Evolutionary conservation across 148 eudicot species (phyloP), one percentile per base, ranked within the genome.

Genomic region (Nyssa sinensis): DNA sequence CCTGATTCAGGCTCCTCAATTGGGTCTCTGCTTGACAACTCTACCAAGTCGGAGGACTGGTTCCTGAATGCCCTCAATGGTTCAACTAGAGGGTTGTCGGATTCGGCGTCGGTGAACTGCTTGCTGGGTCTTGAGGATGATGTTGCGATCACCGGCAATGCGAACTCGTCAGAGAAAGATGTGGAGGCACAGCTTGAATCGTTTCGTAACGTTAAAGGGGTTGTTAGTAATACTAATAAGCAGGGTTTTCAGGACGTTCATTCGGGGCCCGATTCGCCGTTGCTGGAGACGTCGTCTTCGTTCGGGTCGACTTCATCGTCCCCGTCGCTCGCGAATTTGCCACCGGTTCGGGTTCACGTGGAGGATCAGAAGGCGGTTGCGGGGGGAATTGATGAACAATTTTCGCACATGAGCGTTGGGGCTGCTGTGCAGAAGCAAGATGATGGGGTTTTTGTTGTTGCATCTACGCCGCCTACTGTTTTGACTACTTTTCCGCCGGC

Each of bases 211-310:
- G 44, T 5, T 2, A 66, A 66, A 34, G 35, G 39, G 49, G 62
- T 49, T 17, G 65, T n/a, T 31, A 72, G 74, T 27, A 64, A 79
- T 44, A 77, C 55, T 44, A 81, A 57, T 34, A 76, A 81, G 30
- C 76, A 35, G 59, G 80, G 77, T 24, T 66, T 64, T 64, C 90
- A 67, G 74, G 97, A 92, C 75, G 81, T 86, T 14, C 87, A 93
- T 34, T 91, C 98, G 31, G 88, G 91, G 59, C 94, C 94, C 33
- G 97, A 86, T 73, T 91, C 97, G 9, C 91, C 94, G 24, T 81
- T 91, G 28, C 32, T 87, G 25, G 97, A 87, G 61, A 88, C 87
- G 23, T 44, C 78, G 24, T 93, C 98, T 39, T 89, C 97, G 19
- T 91, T 91, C 33, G 98, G 97, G 59, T 93, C 98, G 61, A 83